Conservation (phyloP, 176 grass and related monocot genomes). For the Carex myosuroides region DNA sequence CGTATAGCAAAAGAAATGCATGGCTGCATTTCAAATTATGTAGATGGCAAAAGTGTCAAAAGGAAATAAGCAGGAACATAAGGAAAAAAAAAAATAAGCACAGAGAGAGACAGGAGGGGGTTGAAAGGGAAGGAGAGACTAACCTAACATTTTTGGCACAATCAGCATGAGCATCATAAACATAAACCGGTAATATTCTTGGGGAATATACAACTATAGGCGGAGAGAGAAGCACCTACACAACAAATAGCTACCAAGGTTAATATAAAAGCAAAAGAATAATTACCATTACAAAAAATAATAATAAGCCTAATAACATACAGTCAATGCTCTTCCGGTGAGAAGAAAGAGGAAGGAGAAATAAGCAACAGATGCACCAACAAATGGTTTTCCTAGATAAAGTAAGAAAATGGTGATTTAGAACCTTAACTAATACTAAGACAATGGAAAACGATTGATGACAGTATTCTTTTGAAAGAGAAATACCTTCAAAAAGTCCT, state of each 20-base stretch:
- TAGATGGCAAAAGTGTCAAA: constrained; percentile 7
- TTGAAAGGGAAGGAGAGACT: neutral
- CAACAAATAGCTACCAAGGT: constrained; percentile 4
- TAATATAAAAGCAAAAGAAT: neutral
- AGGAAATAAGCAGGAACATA: constrained; percentile 13
- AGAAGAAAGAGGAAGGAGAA: constrained; percentile 99
- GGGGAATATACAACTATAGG: constrained; percentile 98
- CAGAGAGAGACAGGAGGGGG: neutral
- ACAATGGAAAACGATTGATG: neutral
- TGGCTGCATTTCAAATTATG: constrained; percentile 47
- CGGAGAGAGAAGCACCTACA: constrained; percentile 89
- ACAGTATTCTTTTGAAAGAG: neutral
- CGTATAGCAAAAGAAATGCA: constrained; percentile 87
- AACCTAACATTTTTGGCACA: constrained; percentile 99
- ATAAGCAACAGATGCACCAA: constrained; percentile 95
- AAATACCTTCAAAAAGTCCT: constrained; percentile 77
- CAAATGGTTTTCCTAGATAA: constrained; percentile 72
- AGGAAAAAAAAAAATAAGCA: constrained; percentile 20
- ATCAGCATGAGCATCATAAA: constrained; percentile 99
- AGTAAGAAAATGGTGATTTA: neutral
- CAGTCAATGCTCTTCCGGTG: constrained; percentile 92
- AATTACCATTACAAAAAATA: constrained; percentile 12
- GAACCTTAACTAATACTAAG: neutral
- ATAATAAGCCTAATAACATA: constrained; percentile 41
- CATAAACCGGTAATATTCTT: constrained; percentile 91